Percentiles rank a stretch among this genome's conserved stretches.
Evolutionary conservation across 129 eudicot species (phyloP).

Genomic region (Chrysanthemum makinoi): DNA sequence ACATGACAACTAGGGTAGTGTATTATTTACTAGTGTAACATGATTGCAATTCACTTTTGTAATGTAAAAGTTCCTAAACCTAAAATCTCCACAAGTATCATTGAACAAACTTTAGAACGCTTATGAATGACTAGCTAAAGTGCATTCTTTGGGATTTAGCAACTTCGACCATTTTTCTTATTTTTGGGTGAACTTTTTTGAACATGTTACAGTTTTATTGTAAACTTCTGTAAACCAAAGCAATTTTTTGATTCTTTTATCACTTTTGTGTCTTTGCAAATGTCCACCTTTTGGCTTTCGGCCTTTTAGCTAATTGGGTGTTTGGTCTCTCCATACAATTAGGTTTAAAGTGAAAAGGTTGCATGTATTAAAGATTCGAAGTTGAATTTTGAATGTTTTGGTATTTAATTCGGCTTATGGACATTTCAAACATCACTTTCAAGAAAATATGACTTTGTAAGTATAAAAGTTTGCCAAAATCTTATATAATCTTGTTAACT

Average conservation of each 20-base stretch:
- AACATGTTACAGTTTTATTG: no score
- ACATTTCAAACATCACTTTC: conserved; percentile 15
- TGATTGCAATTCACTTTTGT: conserved; percentile 6
- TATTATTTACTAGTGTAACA: background rate
- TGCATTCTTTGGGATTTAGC: background rate
- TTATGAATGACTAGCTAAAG: no score
- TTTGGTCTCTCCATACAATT: conserved; percentile 12
- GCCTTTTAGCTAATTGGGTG: background rate
- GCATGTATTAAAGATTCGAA: background rate
- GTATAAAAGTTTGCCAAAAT: background rate
- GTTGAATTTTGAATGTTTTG: background rate
- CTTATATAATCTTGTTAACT: background rate
- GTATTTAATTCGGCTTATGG: background rate
- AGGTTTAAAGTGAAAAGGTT: background rate
- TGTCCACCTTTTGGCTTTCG: no score
- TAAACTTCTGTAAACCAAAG: no score
- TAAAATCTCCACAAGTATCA: background rate
- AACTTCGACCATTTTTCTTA: background rate
- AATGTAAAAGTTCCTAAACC: background rate
- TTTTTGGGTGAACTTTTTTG: no score
- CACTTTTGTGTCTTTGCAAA: no score
- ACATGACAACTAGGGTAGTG: conserved; percentile 4
- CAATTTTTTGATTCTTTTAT: no score
- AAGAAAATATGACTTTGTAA: conserved; percentile 13
- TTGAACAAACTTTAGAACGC: no score